Evolutionary conservation across 352 stramenopile genomes (phyloP), one percentile per base, ranked within the genome.

Genomic region (Globisporangium viniferum): DNA sequence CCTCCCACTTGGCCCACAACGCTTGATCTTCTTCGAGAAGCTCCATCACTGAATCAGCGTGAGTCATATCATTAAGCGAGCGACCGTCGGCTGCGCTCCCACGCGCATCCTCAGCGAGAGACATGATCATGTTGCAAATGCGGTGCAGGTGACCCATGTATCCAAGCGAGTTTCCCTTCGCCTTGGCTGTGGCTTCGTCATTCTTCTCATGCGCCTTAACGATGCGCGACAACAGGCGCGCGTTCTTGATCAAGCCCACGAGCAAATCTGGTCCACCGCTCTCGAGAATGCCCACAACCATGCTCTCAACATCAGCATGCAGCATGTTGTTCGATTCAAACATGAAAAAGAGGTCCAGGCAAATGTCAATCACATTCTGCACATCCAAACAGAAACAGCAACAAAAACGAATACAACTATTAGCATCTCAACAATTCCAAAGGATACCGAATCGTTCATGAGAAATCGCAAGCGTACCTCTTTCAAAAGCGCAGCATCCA

Each of bases 271-370:
- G 77, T 57, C 88, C 87, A 35, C 85, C 87, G 67, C 81, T 90
- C 73, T 93, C 87, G 62, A 96, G 79, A 58, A 96, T 87, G 22
- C 86, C 86, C 44, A 93, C 80, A 33, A 94, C 77, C 82, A 96
- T 92, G 74, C 79, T 93, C 70, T 96, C 88, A 24, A 96, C 79
- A 49, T 96, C 86, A 1, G 88, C 79, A 60, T 96, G 88, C 0
- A 96, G 80, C 84, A 96, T 93, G 73, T 94, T 96, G 55, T 94
- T 86, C 54, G 76, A 90, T 62, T 94, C 86, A 67, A 96, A 96
- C 73, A 88, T 79, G 73, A 96, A 96, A 66, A 96, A 96, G 64
- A 96, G 74, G 60, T 94, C 84, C 62, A 96, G 61, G 55, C 86
- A 94, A 6, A 81, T 79, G 49, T 90, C 77, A 59, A 94, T 88